Conservation (phyloP, 1,284 basidiomycete species). For the Lentinula novae-zelandiae region DNA sequence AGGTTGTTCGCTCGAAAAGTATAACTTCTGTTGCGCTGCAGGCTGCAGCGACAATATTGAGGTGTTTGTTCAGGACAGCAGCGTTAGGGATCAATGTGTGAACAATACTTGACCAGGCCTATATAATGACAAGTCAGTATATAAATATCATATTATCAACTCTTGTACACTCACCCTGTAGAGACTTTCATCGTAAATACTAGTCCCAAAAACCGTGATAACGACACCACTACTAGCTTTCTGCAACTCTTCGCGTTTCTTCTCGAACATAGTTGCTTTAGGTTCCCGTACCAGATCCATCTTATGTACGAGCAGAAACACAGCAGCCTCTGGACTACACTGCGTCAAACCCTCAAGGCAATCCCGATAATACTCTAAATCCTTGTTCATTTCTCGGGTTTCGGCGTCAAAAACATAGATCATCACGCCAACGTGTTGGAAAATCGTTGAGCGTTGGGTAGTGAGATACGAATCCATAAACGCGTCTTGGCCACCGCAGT, state of each 20-base stretch:
- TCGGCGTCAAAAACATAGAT: slow-evolving; percentile 99
- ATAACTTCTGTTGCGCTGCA: slow-evolving; percentile 92
- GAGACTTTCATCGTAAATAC: slow-evolving; percentile 96
- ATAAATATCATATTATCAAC: slow-evolving; percentile 2
- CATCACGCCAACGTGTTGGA: slow-evolving; percentile 92
- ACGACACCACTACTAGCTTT: slow-evolving; percentile 57
- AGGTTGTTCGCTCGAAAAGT: slow-evolving; percentile 95
- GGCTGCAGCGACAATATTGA: slow-evolving; percentile 80
- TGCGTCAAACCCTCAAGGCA: slow-evolving; percentile 79
- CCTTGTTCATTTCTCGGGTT: slow-evolving; percentile 67
- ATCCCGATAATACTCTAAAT: slow-evolving; percentile 85
- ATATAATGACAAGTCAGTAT: slow-evolving; percentile 2
- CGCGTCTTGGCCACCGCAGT: slow-evolving; percentile 96
- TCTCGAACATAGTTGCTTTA: slow-evolving; percentile 56
- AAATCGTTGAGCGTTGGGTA: slow-evolving; percentile 88
- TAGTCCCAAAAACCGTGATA: slow-evolving; percentile 85
- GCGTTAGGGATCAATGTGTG: slow-evolving; percentile 96
- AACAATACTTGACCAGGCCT: slow-evolving; percentile 99
- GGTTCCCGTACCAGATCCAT: slow-evolving; percentile 83
- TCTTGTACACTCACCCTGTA: slow-evolving; percentile 72
- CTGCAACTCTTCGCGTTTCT: slow-evolving; percentile 66
- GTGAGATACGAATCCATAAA: slow-evolving; percentile 97
- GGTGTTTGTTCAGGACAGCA: slow-evolving; percentile 80
- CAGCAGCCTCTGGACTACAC: slow-evolving; percentile 76
- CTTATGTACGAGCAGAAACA: slow-evolving; percentile 95